Evolutionary conservation across 1,284 basidiomycete genomes (phyloP), one percentile per base, ranked within the genome.

Genomic region (Boletellus deceptivus): DNA sequence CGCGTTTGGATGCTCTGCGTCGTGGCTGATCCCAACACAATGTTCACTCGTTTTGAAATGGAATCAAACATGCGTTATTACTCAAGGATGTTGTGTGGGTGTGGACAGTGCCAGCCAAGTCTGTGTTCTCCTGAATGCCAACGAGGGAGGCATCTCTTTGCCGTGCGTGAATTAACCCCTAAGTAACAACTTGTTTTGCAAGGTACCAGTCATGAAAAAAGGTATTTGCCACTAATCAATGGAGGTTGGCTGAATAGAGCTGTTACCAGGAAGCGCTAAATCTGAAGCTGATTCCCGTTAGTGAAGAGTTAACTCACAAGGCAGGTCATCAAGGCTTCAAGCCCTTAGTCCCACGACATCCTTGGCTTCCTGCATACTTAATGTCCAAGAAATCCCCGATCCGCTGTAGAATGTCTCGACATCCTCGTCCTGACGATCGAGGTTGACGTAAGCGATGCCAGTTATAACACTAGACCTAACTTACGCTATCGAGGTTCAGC

Each of bases 371-470:
- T 85, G 79, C 59, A 84, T 77, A 54, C 78, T 86, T 49, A 96
- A 67, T 61, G 89, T 86, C 93, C 93, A 96, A 16, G 84, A 80
- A 55, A 95, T 91, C n/a, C 93, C 93, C 9, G 91, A 93, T 50
- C 89, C 84, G 56, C 89, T 91, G 69, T 93, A 95, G 64, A 96
- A 95, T 52, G 94, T 92, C 56, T 92, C 90, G 3, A 93, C 84
- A 59, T 93, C 89, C 69, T 95, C 93, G 59, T 93, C 92, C 89
- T 93, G 57, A 46, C n/a, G 29, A 42, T 24, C 7, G 18, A 39
- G 18, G n/a, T 9, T 55, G 14, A 59, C 45, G 50, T 54, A 22
- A 50, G 31, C 51, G 7, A 43, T 14, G 34, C 18, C 38, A 16
- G 35, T 36, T 29, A 39, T 18, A 22, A 33, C 59, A 40, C 24